Evolutionary conservation across 2,329 filamentous ascomycete genomes (phyloP).

Genomic region (Fusarium bactridioides): DNA sequence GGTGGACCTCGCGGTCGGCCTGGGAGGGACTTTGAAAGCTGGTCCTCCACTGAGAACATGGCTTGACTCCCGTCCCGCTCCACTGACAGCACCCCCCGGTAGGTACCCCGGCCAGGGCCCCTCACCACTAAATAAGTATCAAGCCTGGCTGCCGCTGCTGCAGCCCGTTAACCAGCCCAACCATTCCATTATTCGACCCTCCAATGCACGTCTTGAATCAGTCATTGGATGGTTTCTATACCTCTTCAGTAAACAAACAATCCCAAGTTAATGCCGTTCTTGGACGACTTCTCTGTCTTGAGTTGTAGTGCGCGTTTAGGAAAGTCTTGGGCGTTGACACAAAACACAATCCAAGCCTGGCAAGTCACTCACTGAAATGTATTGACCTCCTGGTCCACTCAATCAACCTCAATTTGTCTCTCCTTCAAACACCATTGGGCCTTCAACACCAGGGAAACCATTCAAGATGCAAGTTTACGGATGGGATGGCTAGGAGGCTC

Average conservation of each 20-base stretch:
- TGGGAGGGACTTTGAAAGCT: constrained; percentile 26
- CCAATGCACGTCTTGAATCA: not conserved
- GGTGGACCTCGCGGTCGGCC: constrained; percentile 23
- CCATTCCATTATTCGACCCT: constrained; percentile 14
- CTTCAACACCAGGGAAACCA: not conserved
- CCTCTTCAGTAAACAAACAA: not conserved
- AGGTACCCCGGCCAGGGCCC: constrained; percentile 1
- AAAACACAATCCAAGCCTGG: constrained; percentile 5
- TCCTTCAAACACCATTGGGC: constrained; percentile 22
- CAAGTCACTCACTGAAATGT: constrained; percentile 14
- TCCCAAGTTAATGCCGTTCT: not conserved
- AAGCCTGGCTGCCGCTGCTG: constrained; percentile 20
- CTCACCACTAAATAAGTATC: constrained; percentile 18
- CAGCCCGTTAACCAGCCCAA: constrained; percentile 19
- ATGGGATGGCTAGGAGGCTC: not conserved
- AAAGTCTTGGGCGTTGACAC: constrained; percentile 11
- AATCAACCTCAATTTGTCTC: constrained; percentile 23
- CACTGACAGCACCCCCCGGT: constrained; percentile 34
- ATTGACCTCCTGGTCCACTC: constrained; percentile 16
- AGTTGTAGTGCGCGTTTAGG: not conserved
- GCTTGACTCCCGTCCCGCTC: constrained; percentile 31
- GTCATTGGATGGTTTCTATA: constrained; percentile 7
- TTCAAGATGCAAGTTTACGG: not conserved
- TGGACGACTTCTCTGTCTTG: not conserved
- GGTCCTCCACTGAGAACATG: constrained; percentile 28